Base-by-base conservation (phyloP, 371 early-diverging fungal genomes). In the Mortierella sp. region DNA sequence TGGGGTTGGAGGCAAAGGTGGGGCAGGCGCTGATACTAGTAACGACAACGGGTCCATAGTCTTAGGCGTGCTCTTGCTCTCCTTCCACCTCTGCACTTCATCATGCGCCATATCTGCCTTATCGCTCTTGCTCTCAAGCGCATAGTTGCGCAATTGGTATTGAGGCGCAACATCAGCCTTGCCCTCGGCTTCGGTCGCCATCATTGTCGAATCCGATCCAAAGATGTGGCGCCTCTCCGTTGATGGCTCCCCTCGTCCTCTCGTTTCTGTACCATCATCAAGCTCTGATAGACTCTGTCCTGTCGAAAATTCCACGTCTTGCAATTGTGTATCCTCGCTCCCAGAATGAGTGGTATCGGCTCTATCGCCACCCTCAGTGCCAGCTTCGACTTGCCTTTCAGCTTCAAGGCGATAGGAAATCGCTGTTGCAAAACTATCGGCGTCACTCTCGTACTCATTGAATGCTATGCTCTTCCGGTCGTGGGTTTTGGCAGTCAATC, bases 391-490 rank as follows among this genome's bases (percentile, higher is more conserved):
- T 19, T 19, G 64, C 5, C 9, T 46, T 46, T 46, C 46, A 46
- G 19, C 21, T 5, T 9, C 70, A 19, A 31, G 43, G 54, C 59
- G 31, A n/a, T 70, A 72, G 19, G 69, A 72, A 50, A 72, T 67
- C 1, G 80, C 80, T 9, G 51, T 67, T 31, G 53, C 24, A 9
- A 72, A 75, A 48, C 75, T 79, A 40, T 75, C 72, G 26, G 67
- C 34, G 53, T 51, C 72, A 44, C 43, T 40, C 19, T 46, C 46
- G 24, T 71, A 19, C 19, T n/a, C 77, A 8, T 24, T 51, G 28
- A 28, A 5, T 21, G 19, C 34, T 26, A 50, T 1, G 24, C 37
- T 31, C 50, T 16, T 43, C 16, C 19, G 61, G 21, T 34, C 61
- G 5, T 46, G 73, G 1, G 61, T 37, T 21, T 40, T 40, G 40